Conservation (phyloP, 257 asterid species). For the Scutellaria baicalensis region DNA sequence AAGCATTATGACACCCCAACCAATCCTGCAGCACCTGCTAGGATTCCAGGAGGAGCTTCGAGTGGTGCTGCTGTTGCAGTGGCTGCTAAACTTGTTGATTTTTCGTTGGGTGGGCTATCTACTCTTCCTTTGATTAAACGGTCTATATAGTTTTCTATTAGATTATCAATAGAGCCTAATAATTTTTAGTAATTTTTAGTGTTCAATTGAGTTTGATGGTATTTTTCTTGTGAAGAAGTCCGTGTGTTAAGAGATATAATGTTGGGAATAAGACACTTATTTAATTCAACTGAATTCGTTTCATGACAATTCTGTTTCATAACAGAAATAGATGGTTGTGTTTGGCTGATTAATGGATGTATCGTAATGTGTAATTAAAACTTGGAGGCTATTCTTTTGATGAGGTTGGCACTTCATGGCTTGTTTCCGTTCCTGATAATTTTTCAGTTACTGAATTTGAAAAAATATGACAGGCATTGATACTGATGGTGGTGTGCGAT, state of each 20-base stretch:
- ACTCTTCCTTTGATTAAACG: background rate
- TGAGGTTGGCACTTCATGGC: background rate
- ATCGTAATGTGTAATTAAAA: background rate
- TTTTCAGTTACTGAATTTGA: conserved; percentile 10
- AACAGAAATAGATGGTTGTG: background rate
- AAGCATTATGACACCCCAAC: conserved; percentile 84
- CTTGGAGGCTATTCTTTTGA: background rate
- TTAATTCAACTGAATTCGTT: background rate
- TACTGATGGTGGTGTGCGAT: conserved; percentile 91
- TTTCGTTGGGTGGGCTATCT: conserved; percentile 71
- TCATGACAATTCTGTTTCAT: background rate
- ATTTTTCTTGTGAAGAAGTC: background rate
- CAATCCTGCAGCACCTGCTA: conserved; percentile 74
- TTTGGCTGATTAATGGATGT: background rate
- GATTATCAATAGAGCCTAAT: background rate
- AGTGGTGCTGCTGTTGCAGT: conserved; percentile 98
- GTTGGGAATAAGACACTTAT: background rate
- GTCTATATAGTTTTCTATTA: background rate
- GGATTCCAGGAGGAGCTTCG: conserved; percentile 95
- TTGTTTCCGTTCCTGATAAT: background rate
- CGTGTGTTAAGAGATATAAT: background rate
- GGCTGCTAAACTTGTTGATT: conserved; percentile 83
- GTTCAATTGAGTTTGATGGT: background rate
- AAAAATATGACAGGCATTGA: conserved; percentile 62
- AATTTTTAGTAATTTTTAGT: background rate